Evolutionary conservation across 805 yeast species (phyloP), one percentile per base, ranked within the genome.

Genomic region (Pichia sporocuriosa): DNA sequence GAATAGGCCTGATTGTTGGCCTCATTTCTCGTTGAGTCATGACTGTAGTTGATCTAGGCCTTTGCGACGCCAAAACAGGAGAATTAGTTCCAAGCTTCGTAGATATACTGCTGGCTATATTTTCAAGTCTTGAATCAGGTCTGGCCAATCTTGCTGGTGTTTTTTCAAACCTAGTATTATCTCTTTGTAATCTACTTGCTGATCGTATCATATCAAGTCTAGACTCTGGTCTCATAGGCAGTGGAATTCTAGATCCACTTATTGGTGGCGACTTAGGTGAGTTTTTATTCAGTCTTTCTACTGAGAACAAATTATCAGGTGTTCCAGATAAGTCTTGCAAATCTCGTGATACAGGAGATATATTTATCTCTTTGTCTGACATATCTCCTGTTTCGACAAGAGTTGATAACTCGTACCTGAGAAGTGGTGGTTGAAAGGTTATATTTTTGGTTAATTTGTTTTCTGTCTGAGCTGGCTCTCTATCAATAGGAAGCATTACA

Each of bases 221-320:
- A 2, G 61, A 54, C 39, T 55, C 54, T 4, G 57, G 51, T 20
- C 59, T 45, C 12, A 32, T 32, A 1, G 63, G 64, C 16, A 59
- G 43, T 4, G 63, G 64, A n/a, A 58, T 56, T 30, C 50, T 50
- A 8, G 49, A 42, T 6, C 16, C 17, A 4, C 22, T n/a, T 17
- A 8, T 21, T 9, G 24, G 26, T 26, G 43, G 37, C 16, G 41
- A 35, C 13, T 28, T 17, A 12, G 10, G 55, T 26, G 26, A 15
- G 3, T 16, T 22, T 17, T 28, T 28, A 5, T 8, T 11, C 10
- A 15, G n/a, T n/a, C n/a, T n/a, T n/a, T n/a, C n/a, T n/a, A n/a
- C n/a, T n/a, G n/a, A n/a, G n/a, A 8, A n/a, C 9, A 38, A 30
- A 12, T 24, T 22, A 15, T 13, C 20, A 24, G 22, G 25, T 16